Evolutionary conservation across 2,329 filamentous ascomycete genomes (phyloP), one percentile per base, ranked within the genome.

Genomic region (Ophiostoma triangulosporum): DNA sequence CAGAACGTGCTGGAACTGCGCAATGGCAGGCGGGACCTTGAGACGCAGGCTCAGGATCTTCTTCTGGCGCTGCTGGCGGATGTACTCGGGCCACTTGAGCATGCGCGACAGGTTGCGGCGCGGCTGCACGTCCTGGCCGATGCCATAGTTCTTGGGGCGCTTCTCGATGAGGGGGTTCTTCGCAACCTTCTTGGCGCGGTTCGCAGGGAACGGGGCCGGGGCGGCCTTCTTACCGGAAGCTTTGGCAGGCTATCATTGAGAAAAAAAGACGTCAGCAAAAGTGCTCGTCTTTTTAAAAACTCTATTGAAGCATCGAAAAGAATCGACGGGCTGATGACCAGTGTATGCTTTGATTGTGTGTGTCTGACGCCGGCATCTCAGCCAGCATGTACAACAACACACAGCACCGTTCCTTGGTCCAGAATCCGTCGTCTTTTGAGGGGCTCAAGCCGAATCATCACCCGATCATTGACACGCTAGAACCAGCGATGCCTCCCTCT

Each of bases 171-270:
- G 90, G 72, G 93, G 93, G 84, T 97, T 98, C 43, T 97, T 98
- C 67, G 88, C 81, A 64, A 81, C 79, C 86, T 97, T 98, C 87
- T 96, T 96, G 67, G 90, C 88, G 83, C 94, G 95, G 69, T 84
- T 81, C 78, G 90, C 84, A 70, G 89, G 87, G 83, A 95, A 95
- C 73, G 93, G 93, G 77, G 93, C 89, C 72, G 93, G 79, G 68
- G 93, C 93, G 76, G 88, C 84, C 82, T 96, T 97, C 87, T 96
- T 97, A 80, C 89, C 89, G 69, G 78, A 71, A 48, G 51, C 56
- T 80, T 97, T 98, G 72, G 91, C 87, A 86, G 93, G 88, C 93
- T 97, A 79, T 97, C 90, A 97, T 97, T 93, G 91, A 97, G 91
- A 88, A 94, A 90, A 94, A 86, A 95, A 88, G 93, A 86, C 77